Percentiles rank a stretch among this genome's conserved stretches.
Conservation (phyloP, 805 yeast species). For the Grigorovia jiainica region DNA sequence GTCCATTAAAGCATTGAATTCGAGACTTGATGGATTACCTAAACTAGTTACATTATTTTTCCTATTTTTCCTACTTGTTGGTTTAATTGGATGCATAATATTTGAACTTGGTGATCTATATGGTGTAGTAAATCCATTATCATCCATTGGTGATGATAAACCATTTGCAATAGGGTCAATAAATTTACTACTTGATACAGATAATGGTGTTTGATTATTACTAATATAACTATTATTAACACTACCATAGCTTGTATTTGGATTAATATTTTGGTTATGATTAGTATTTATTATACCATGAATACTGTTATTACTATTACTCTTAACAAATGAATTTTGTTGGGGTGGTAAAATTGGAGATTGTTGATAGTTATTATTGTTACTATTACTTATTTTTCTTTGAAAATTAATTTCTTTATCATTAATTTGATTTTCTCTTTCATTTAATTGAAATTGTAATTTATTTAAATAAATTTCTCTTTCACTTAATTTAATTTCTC, state of each 20-base stretch:
- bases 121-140: slow-evolving; percentile 2
- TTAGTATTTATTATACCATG: too few relatives aligned
- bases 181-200: slow-evolving; percentile 9
- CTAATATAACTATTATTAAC: neutral
- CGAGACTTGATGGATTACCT: slow-evolving; percentile 23
- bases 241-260: neutral
- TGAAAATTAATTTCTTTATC: neutral
- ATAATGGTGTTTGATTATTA: slow-evolving; percentile 2
- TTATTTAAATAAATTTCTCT: slow-evolving; percentile 6
- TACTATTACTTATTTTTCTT: slow-evolving; percentile 1
- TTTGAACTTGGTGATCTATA: neutral
- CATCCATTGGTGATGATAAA: slow-evolving; percentile 7
- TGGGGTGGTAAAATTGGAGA: slow-evolving; percentile 1
- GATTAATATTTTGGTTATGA: neutral
- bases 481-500: neutral
- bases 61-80: slow-evolving; percentile 29
- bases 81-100: slow-evolving; percentile 13
- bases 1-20: slow-evolving; percentile 7
- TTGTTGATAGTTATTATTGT: slow-evolving; percentile 3
- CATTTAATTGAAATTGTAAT: slow-evolving; percentile 24
- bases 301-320: neutral
- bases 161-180: slow-evolving; percentile 16
- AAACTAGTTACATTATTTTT: slow-evolving; percentile 21
- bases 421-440: slow-evolving; percentile 19
- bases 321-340: slow-evolving; percentile 1